Conservation (phyloP, 108 stramenopile genomes). For the Cyclotella cryptica region DNA sequence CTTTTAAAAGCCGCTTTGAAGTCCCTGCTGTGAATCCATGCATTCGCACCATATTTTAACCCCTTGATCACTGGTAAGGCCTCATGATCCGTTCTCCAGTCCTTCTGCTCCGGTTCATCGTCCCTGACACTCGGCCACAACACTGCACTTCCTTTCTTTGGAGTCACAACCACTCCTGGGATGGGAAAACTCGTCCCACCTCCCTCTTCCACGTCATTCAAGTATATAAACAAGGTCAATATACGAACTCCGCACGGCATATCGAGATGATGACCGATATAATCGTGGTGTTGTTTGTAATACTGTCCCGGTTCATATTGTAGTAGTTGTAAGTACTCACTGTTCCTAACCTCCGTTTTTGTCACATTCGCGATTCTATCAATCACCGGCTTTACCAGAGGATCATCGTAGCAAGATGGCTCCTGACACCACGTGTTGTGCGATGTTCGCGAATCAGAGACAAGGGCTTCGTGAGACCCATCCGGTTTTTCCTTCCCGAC, state of each 20-base stretch:
- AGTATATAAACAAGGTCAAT: constrained; percentile 85
- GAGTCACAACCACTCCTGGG: constrained; percentile 29
- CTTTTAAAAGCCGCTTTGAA: constrained; percentile 38
- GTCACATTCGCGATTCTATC: constrained; percentile 63
- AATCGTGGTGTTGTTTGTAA: constrained; percentile 68
- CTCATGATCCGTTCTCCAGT: constrained; percentile 67
- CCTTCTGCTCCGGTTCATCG: constrained; percentile 56
- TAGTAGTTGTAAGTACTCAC: constrained; percentile 74
- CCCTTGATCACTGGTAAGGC: constrained; percentile 67
- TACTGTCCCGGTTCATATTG: constrained; percentile 68
- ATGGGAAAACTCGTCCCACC: constrained; percentile 61
- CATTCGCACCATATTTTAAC: constrained; percentile 59
- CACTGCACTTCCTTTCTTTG: constrained; percentile 75
- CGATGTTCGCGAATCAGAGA: constrained; percentile 51
- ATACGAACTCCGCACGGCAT: constrained; percentile 84
- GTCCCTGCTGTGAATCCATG: constrained; percentile 54
- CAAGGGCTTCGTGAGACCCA: constrained; percentile 59
- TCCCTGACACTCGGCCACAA: constrained; percentile 72
- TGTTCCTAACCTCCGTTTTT: constrained; percentile 56
- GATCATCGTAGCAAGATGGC: constrained; percentile 48
- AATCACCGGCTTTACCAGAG: constrained; percentile 42
- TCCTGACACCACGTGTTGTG: constrained; percentile 73
- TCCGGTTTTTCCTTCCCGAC: constrained; percentile 71
- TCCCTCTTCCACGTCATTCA: constrained; percentile 78
- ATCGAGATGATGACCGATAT: constrained; percentile 52